Evolutionary conservation across 2,329 filamentous ascomycete genomes (phyloP).

Genomic region (Ascocoryne sarcoides): DNA sequence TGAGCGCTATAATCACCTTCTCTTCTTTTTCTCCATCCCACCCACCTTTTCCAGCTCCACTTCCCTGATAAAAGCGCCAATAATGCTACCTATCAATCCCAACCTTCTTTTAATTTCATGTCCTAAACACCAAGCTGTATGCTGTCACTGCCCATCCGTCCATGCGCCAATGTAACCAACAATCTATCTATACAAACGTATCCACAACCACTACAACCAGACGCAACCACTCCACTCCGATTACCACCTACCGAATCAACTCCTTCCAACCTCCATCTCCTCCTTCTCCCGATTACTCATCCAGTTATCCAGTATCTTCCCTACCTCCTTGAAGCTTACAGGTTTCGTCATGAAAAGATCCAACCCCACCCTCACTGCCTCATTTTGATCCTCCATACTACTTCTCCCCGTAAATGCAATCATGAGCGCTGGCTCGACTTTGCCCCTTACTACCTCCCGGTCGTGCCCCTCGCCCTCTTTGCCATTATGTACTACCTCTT

Average conservation of each 20-base stretch:
- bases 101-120: too few relatives aligned
- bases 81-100: too few relatives aligned
- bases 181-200: too few relatives aligned
- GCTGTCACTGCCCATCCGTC: too few relatives aligned
- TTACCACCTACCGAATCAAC: too few relatives aligned
- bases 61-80: too few relatives aligned
- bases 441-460: background rate
- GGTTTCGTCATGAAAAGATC: conserved; percentile 34
- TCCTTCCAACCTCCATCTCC: too few relatives aligned
- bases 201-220: background rate
- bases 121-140: too few relatives aligned
- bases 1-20: too few relatives aligned
- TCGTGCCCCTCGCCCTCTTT: conserved; percentile 16
- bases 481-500: conserved; percentile 9
- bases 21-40: too few relatives aligned
- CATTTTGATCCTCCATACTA: conserved; percentile 28
- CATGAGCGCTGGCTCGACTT: conserved; percentile 24
- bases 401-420: conserved; percentile 33
- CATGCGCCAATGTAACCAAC: too few relatives aligned
- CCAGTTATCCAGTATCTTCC: conserved; percentile 32
- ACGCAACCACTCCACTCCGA: background rate
- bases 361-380: conserved; percentile 29
- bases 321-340: conserved; percentile 34
- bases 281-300: conserved; percentile 24
- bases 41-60: too few relatives aligned